phyloP scores from a whole-genome alignment of 805 yeast genomes.

The Priceomyces carsonii region DNA sequence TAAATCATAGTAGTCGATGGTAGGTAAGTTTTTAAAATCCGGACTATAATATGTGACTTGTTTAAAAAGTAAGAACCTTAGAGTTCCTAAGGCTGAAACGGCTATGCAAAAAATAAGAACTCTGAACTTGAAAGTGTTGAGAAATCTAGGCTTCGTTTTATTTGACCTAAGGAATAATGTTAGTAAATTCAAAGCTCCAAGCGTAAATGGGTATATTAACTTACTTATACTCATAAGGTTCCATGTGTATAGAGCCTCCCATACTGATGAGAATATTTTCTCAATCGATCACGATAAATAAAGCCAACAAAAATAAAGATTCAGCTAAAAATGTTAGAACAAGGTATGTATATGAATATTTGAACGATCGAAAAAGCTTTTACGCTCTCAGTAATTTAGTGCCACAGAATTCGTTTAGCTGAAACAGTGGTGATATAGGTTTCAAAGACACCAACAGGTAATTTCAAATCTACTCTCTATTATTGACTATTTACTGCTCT shows the following conservation, averaged over 20 bases:
- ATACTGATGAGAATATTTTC: slow-evolving; percentile 1
- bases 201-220: slow-evolving; percentile 1
- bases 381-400: no score
- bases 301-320: no score
- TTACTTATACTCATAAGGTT: slow-evolving; percentile 23
- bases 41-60: slow-evolving; percentile 29
- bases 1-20: slow-evolving; percentile 73
- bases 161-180: neutral
- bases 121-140: slow-evolving; percentile 5
- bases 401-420: no score
- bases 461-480: no score
- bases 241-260: slow-evolving; percentile 18
- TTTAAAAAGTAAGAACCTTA: slow-evolving; percentile 16
- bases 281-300: no score
- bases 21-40: slow-evolving; percentile 25
- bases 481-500: no score
- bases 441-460: no score
- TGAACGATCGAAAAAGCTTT: no score
- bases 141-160: slow-evolving; percentile 1
- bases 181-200: neutral
- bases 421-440: no score
- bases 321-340: no score
- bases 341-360: no score
- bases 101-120: slow-evolving; percentile 9
- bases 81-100: slow-evolving; percentile 11